Evolutionary conservation across 768 basidiomycete genomes (phyloP).

Genomic region (Gloeopeniophorella convolvens): DNA sequence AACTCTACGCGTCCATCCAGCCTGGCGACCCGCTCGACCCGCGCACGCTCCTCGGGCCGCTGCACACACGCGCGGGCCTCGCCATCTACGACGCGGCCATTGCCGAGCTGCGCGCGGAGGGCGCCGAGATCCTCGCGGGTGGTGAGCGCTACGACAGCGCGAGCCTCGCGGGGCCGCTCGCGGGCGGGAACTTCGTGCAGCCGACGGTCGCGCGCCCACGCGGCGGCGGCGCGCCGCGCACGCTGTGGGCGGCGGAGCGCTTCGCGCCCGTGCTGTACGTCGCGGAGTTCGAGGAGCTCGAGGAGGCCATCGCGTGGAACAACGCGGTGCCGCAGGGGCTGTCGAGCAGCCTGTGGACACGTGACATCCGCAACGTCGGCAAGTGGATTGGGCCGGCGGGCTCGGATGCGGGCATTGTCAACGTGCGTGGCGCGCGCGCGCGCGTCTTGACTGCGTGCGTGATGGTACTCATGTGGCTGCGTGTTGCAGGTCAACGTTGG

Average conservation of each 20-base stretch:
- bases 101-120: constrained; percentile 49
- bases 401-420: constrained; percentile 88
- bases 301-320: constrained; percentile 85
- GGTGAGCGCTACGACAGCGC: constrained; percentile 54
- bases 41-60: constrained; percentile 75
- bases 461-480: background rate
- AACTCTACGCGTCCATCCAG: constrained; percentile 61
- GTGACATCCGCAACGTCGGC: constrained; percentile 74
- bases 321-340: constrained; percentile 90
- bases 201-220: constrained; percentile 68
- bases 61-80: constrained; percentile 71
- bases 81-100: constrained; percentile 58
- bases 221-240: constrained; percentile 40
- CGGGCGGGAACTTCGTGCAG: constrained; percentile 80
- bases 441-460: background rate
- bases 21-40: constrained; percentile 82
- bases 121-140: constrained; percentile 75
- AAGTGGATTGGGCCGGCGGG: constrained; percentile 90
- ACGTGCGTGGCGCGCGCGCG: constrained; percentile 45
- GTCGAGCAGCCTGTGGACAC: constrained; percentile 88
- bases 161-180: constrained; percentile 34
- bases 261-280: constrained; percentile 90
- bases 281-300: constrained; percentile 78
- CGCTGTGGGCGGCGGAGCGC: constrained; percentile 72
- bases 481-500: constrained; percentile 63